Base-by-base conservation (phyloP, 1,284 basidiomycete species). In the Ceratobasidium papillatum region DNA sequence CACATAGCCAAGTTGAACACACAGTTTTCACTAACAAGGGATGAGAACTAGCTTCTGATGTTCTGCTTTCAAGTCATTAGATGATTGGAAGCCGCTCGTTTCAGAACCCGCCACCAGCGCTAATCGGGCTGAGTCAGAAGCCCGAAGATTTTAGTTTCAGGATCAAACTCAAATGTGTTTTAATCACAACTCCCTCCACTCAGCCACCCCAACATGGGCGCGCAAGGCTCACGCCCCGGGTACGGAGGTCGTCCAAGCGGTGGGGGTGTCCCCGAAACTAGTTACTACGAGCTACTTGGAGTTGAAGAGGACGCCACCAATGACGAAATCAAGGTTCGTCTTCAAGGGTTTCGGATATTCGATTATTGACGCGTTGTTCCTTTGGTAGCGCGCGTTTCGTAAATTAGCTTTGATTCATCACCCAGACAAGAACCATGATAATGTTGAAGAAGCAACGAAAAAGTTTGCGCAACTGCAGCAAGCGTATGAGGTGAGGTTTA, bases 401-500 rank as follows among this genome's bases (percentile, higher is more conserved):
- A 90, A 86, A 79, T 87, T 95, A 5, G 95, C 95, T 9, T 86
- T 96, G 19, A 83, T 93, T 19, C 93, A 96, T 81, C 94, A 96
- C 81, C 94, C 94, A 1, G 95, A 96, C 82, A 96, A 96, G 82
- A 96, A 96, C 79, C 87, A 89, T 36, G 86, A 90, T 75, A 88
- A 96, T 79, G 82, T 93, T 3, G 94, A 98, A 78, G 93, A 89
- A 54, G 92, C 98, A 0, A 99, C 96, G 0, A 87, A 92, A 79
- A 88, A 91, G 27, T 99, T 99, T 81, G 91, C 95, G 12, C 85
- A 89, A 58, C 84, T 99, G 17, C 96, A 98, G 79, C 94, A 96
- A 79, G 97, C 97, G 0, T 99, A 98, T 80, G 97, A 99, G 87
- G 96, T 91, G 75, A 64, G 80, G 63, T 17, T 17, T 22, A 32